phyloP scores from a whole-genome alignment of 2,329 filamentous ascomycete species.

The Arthrobotrys sphaeroides region DNA sequence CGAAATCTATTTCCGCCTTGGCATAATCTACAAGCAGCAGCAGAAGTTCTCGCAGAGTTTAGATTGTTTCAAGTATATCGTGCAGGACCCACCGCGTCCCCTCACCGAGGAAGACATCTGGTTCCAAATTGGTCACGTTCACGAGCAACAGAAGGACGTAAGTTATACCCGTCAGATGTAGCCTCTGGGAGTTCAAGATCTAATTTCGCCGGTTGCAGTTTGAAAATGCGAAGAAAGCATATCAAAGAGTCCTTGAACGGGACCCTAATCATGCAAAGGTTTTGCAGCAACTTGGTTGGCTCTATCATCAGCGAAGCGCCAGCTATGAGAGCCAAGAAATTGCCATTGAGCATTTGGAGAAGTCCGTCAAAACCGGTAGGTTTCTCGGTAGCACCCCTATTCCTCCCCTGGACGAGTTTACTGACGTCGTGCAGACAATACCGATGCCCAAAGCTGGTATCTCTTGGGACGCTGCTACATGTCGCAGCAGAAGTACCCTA shows the following conservation, averaged over 20 bases:
- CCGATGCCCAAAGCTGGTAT: slow-evolving; percentile 98
- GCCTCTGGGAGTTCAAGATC: slow-evolving; percentile 58
- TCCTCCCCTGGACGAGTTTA: slow-evolving; percentile 5
- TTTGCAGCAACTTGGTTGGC: slow-evolving; percentile 94
- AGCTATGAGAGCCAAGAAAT: slow-evolving; percentile 92
- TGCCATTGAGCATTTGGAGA: slow-evolving; percentile 95
- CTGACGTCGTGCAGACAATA: slow-evolving; percentile 73
- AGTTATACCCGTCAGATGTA: slow-evolving; percentile 61
- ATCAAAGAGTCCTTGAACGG: slow-evolving; percentile 89
- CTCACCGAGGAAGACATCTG: slow-evolving; percentile 98
- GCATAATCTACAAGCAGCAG: slow-evolving; percentile 99
- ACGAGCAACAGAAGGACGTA: slow-evolving; percentile 98
- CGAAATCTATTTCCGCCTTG: slow-evolving; percentile 96
- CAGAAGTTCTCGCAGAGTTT: slow-evolving; percentile 91
- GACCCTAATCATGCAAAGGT: slow-evolving; percentile 98
- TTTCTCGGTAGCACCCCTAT: slow-evolving; percentile 58
- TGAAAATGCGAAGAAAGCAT: slow-evolving; percentile 89
- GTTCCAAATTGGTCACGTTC: slow-evolving; percentile 99
- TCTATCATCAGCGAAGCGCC: slow-evolving; percentile 94
- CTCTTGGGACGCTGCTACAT: slow-evolving; percentile 97
- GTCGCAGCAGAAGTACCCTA: slow-evolving; percentile 98
- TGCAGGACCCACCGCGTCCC: slow-evolving; percentile 87
- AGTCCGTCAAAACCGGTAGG: slow-evolving; percentile 90
- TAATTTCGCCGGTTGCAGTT: slow-evolving; percentile 69
- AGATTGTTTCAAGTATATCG: slow-evolving; percentile 99